These are phyloP conservation scores for Aegilops longissima DNA, from an alignment of 176 grass and related monocot genomes.

Conservation along the genomic window DNA sequence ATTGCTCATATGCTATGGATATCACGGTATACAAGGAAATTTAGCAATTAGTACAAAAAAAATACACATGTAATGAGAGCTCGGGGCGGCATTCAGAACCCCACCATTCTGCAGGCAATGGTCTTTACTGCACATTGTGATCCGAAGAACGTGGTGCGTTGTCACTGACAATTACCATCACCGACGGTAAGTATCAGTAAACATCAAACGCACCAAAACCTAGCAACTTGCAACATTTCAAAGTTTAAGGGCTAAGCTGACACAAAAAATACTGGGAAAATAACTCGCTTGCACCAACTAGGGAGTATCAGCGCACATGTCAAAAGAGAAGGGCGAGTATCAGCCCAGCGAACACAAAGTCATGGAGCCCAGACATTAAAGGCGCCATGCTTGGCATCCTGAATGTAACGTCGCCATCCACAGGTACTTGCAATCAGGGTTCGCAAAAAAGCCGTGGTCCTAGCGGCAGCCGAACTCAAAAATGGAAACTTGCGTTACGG, in stretches of 20 bases:
- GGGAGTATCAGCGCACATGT: neutral
- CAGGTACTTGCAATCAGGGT: neutral
- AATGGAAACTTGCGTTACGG: conserved; percentile 7
- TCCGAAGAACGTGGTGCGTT: neutral
- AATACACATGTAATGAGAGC: neutral
- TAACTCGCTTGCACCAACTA: neutral
- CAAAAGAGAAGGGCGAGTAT: too few relatives aligned
- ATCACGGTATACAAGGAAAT: neutral
- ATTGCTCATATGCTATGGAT: neutral
- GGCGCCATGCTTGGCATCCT: neutral
- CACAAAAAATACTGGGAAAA: too few relatives aligned
- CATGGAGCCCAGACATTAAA: neutral
- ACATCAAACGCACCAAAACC: too few relatives aligned
- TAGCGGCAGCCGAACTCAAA: neutral
- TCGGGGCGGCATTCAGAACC: neutral
- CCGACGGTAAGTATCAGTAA: neutral
- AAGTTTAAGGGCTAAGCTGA: neutral
- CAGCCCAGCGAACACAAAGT: neutral
- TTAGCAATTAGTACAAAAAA: neutral
- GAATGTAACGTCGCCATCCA: neutral
- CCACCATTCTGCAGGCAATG: neutral
- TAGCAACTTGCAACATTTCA: neutral
- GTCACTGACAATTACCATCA: neutral
- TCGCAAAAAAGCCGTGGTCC: neutral
- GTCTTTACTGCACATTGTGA: neutral